Conservation (phyloP, 2,329 filamentous ascomycete genomes). For the Ilyonectria destructans region DNA sequence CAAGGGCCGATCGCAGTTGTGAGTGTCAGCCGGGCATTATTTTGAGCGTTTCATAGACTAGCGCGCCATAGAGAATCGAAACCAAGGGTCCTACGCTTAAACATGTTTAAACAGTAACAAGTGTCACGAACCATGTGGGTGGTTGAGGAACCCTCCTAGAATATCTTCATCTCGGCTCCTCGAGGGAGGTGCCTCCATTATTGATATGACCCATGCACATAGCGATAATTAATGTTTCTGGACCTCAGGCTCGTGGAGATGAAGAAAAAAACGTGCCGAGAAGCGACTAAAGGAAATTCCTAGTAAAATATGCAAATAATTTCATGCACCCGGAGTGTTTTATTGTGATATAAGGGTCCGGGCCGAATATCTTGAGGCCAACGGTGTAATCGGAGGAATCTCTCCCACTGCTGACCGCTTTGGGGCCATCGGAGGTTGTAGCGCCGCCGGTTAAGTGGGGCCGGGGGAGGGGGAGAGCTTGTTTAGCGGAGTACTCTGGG, state of each 20-base stretch:
- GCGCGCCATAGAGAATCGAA: constrained; percentile 2
- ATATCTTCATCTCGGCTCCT: background rate
- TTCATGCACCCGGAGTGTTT: too few relatives aligned
- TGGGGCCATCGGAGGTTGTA: constrained; percentile 24
- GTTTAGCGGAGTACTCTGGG: constrained; percentile 26
- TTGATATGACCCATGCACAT: background rate
- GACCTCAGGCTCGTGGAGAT: background rate
- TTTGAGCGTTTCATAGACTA: background rate
- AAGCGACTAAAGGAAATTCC: background rate
- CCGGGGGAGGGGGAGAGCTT: constrained; percentile 24
- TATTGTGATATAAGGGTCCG: background rate
- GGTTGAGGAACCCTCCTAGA: background rate
- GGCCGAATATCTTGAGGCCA: background rate
- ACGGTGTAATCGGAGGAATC: background rate
- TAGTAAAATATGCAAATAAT: background rate
- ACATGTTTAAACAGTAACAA: background rate
- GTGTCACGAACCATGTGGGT: background rate
- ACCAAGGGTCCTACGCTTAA: background rate
- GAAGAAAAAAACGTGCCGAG: background rate
- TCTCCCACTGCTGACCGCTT: constrained; percentile 13
- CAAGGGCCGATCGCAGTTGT: constrained; percentile 10
- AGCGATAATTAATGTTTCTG: background rate
- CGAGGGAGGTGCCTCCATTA: background rate
- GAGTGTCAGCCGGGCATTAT: background rate
- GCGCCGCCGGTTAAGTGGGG: constrained; percentile 33